Evolutionary conservation across 805 yeast genomes (phyloP), one percentile per base, ranked within the genome.

Genomic region (Starmerella roubikii): DNA sequence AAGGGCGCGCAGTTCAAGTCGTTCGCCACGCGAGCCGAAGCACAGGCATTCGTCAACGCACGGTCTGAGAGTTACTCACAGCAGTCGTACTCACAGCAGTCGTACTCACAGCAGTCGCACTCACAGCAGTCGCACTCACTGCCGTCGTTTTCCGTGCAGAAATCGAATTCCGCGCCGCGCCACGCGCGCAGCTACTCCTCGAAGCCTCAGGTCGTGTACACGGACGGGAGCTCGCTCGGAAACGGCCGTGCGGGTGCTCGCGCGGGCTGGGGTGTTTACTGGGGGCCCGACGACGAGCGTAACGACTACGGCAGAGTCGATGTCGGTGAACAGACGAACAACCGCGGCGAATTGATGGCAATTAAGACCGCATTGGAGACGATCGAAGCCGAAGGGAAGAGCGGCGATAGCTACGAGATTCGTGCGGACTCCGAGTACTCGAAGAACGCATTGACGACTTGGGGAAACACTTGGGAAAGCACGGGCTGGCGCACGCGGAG

Each of bases 201-300:
- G 10, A 13, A 13, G 3, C n/a, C 20, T 4, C 35, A 42, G 20
- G 35, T 41, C 5, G 62, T 83, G 0, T 85, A 71, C 51, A 76
- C 83, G 17, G 96, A 85, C 57, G 96, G 95, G 0, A 80, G 93
- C 0, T 65, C 76, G 0, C 60, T 75, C 9, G 67, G 71, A 4
- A 78, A 78, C 49, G 85, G 84, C 0, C 60, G 52, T 17, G 33
- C 36, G 0, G 47, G 48, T 8, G 62, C 68, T 1, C 40, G 49
- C 3, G 75, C 78, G 0, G 95, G 96, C 0, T 74, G 70, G 51
- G 96, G 94, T 19, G 80, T 79, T 0, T 83, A 61, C 54, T 82
- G 68, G 54, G 86, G 84, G 0, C 59, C 48, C 0, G 51, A 56
- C 26, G 78, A 76, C 50, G 42, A 65, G 2, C 56, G 78, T 32